phyloP scores from a whole-genome alignment of 208 protist genomes.

The Trypanosoma rangeli region DNA sequence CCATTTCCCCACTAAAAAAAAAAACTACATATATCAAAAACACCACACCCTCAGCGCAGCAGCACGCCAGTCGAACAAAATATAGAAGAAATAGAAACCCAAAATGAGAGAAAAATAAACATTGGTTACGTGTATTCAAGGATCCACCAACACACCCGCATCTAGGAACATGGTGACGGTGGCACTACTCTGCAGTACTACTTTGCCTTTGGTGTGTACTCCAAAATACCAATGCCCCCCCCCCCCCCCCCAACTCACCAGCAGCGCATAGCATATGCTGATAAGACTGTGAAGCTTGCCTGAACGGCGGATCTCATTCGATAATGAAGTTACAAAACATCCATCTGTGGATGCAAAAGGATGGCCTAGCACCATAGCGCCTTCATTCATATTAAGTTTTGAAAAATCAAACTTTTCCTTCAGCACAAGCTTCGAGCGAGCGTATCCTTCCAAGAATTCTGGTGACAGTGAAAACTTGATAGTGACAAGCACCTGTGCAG shows the following conservation, averaged over 20 bases:
- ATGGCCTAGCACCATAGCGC: conserved; percentile 82
- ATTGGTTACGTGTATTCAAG: background rate
- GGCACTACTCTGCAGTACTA: background rate
- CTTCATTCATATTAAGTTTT: conserved; percentile 81
- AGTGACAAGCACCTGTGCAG: conserved; percentile 83
- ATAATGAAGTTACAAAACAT: conserved; percentile 67
- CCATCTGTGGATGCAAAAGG: conserved; percentile 89
- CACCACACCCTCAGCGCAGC: too few relatives aligned
- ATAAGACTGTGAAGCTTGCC: conserved; percentile 78
- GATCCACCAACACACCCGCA: background rate
- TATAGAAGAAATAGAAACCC: background rate
- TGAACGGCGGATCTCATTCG: conserved; percentile 77
- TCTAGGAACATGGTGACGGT: background rate
- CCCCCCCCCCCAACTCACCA: conserved; percentile 54
- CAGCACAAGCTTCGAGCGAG: conserved; percentile 34
- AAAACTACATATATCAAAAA: background rate
- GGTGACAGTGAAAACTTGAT: conserved; percentile 64
- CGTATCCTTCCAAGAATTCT: conserved; percentile 72
- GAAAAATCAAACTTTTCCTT: conserved; percentile 56
- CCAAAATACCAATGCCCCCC: conserved; percentile 71
- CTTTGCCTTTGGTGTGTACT: conserved; percentile 47
- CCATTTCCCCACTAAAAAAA: background rate
- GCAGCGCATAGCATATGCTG: conserved; percentile 91
- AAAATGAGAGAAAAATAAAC: background rate
- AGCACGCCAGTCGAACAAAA: background rate